phyloP scores from a whole-genome alignment of 345 rosid genomes.

The Acer negundo region DNA sequence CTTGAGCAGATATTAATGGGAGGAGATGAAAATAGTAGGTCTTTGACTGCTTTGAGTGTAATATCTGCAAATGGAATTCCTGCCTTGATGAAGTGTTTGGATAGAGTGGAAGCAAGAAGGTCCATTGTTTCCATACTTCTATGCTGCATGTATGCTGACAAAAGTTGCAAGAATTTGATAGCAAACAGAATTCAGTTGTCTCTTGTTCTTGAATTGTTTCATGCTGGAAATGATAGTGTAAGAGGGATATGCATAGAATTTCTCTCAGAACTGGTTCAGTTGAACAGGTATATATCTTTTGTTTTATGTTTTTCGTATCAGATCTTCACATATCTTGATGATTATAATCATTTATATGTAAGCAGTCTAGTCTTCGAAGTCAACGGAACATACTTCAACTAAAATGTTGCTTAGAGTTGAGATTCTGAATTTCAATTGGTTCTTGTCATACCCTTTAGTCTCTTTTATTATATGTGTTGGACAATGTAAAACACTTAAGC shows the following conservation, averaged over 20 bases:
- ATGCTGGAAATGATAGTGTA: constrained; percentile 50
- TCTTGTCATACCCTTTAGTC: not conserved
- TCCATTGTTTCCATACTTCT: constrained; percentile 49
- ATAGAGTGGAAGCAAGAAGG: constrained; percentile 45
- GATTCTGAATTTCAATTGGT: constrained; percentile 1
- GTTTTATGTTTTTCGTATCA: not conserved
- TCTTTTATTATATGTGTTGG: not conserved
- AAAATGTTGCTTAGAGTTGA: not conserved
- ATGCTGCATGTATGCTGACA: constrained; percentile 59
- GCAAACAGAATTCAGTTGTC: constrained; percentile 48
- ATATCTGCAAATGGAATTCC: constrained; percentile 57
- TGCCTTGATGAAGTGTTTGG: constrained; percentile 49
- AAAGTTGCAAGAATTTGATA: constrained; percentile 47
- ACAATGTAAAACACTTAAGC: not conserved
- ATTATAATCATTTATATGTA: not conserved
- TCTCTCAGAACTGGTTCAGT: constrained; percentile 50
- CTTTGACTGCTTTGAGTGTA: constrained; percentile 39
- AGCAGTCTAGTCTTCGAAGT: not conserved
- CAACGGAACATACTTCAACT: too few relatives aligned
- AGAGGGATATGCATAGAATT: constrained; percentile 59
- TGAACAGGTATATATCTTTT: constrained; percentile 47
- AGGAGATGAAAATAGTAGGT: constrained; percentile 48
- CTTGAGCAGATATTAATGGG: constrained; percentile 61
- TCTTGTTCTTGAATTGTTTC: constrained; percentile 56
- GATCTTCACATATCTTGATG: not conserved